phyloP scores from a whole-genome alignment of 2,329 filamentous ascomycete species.

The Ascochyta rabiei region DNA sequence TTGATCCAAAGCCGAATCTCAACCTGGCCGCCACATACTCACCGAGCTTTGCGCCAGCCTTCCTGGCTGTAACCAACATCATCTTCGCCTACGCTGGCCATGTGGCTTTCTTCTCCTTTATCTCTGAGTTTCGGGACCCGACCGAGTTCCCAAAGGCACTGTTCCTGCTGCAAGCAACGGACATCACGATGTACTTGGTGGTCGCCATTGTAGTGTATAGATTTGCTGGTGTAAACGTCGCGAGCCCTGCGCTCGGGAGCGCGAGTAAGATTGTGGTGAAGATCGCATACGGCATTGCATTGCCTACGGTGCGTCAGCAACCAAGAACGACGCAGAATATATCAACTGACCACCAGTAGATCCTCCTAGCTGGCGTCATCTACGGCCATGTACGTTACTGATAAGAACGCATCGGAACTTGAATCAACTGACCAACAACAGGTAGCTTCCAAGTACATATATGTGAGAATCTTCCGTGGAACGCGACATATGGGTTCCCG shows the following conservation, averaged over 20 bases:
- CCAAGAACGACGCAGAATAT: background rate
- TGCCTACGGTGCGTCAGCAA: conserved; percentile 57
- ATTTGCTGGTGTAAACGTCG: conserved; percentile 65
- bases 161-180: conserved; percentile 62
- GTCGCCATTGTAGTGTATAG: conserved; percentile 71
- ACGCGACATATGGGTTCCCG: conserved; percentile 50
- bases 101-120: conserved; percentile 70
- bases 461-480: conserved; percentile 65
- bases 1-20: conserved; percentile 46
- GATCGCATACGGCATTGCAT: conserved; percentile 70
- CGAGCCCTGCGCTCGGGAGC: conserved; percentile 66
- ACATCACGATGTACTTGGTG: conserved; percentile 68
- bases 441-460: conserved; percentile 66
- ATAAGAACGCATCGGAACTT: too few relatives aligned
- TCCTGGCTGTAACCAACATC: conserved; percentile 59
- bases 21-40: conserved; percentile 22
- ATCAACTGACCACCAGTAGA: conserved; percentile 39
- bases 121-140: conserved; percentile 67
- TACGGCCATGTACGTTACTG: conserved; percentile 63
- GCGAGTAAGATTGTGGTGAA: conserved; percentile 65
- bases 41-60: conserved; percentile 24
- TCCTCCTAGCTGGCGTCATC: conserved; percentile 73
- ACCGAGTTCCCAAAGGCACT: conserved; percentile 67
- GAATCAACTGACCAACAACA: background rate
- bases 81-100: conserved; percentile 72